Base-by-base conservation (phyloP, 352 stramenopile species). In the Globisporangium orthogonon region DNA sequence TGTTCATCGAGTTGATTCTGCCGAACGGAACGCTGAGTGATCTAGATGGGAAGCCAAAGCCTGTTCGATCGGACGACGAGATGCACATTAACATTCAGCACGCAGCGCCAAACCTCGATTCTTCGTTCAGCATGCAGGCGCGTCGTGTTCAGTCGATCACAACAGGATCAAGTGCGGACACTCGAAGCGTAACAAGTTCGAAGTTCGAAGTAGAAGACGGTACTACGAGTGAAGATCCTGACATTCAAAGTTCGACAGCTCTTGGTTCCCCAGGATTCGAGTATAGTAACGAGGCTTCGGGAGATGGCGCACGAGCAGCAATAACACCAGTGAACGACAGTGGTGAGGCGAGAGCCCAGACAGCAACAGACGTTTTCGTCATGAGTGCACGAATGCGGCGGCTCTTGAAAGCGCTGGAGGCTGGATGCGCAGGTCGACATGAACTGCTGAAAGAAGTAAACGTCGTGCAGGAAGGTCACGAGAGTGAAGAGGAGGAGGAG, bases 1-100 rank as follows among this genome's bases (percentile, higher is more conserved):
- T 78, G 18, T 81, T 86, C 40, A 66, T 78, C 50, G 69, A 84
- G 53, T 54, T 84, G 61, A 52, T 84, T 9, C 50, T 75, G 3
- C 67, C 73, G 0, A 75, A 71, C 29, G 72, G 72, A 4, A 75
- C 58, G n/a, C 63, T 78, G 50, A 58, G 63, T 23, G 59, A 65
- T 11, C 47, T 65, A 5, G 59, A 65, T 31, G 52, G 58, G 33
- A 58, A 49, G 17, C 58, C 50, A 14, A 54, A 39, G 41, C n/a
- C 28, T 11, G 14, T 6, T 17, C 49, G 45, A 4, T 35, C 49
- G 6, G 45, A 52, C 43, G 39, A 49, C 6, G 58, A 48, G 10
- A 0, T 5, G 3, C 18, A 4, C n/a, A 15, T n/a, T 17, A n/a
- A 33, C 15, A 7, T 6, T 10, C 7, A 15, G 10, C 46, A n/a